phyloP scores from a whole-genome alignment of 2,329 filamentous ascomycete genomes.

The Plectosphaerella cucumerina region DNA sequence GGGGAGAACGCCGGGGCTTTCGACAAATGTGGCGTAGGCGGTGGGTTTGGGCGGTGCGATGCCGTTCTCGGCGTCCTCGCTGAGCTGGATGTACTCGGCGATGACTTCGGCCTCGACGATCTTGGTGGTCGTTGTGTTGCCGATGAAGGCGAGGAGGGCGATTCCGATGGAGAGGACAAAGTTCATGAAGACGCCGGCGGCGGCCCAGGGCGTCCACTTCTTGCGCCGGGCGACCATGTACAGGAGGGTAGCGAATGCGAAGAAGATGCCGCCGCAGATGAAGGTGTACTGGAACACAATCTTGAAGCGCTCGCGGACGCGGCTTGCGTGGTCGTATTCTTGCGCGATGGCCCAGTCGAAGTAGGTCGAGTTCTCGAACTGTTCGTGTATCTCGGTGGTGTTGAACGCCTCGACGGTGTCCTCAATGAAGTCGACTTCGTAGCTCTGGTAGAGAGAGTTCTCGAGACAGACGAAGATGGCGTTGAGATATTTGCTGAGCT shows the following conservation, averaged over 20 bases:
- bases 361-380: conserved; percentile 4
- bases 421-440: conserved; percentile 21
- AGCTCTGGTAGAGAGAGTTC: conserved; percentile 5
- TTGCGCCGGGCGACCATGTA: conserved; percentile 23
- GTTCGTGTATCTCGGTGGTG: conserved; percentile 10
- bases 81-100: no score
- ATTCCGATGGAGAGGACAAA: conserved; percentile 23
- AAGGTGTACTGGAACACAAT: conserved; percentile 29
- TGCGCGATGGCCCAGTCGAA: conserved; percentile 19
- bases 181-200: conserved; percentile 23
- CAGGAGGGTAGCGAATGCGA: conserved; percentile 26
- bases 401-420: conserved; percentile 15
- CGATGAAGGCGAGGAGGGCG: conserved; percentile 19
- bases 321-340: conserved; percentile 9
- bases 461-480: background rate
- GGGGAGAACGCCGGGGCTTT: background rate
- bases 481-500: background rate
- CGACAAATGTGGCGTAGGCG: background rate
- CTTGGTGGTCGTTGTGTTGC: conserved; percentile 1
- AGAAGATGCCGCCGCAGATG: conserved; percentile 23
- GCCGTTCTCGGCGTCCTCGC: no score
- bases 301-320: background rate
- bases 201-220: conserved; percentile 25
- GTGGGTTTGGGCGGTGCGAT: no score
- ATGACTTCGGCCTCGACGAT: background rate